Evolutionary conservation across 495 filamentous ascomycete genomes (phyloP), one percentile per base, ranked within the genome.

Genomic region (Annulohypoxylon maeteangense): DNA sequence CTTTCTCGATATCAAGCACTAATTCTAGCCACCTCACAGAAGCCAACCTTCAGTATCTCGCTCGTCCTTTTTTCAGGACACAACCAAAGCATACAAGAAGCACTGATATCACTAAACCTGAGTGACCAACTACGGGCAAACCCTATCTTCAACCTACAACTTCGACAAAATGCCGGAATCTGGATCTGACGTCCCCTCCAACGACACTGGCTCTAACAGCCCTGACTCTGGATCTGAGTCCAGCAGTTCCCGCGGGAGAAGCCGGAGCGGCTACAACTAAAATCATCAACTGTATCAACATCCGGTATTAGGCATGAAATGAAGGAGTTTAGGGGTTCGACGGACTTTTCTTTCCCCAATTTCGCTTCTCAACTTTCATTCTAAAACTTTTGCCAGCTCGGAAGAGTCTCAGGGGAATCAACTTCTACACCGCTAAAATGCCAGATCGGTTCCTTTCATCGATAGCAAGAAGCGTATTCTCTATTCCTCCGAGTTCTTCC

Each of bases 241-340:
- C 38, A 36, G 31, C 14, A 56, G 16, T 22, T 27, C 60, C 25
- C 65, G 70, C 34, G 70, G 70, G 7, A 62, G 65, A 55, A 73
- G 70, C 64, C 70, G 70, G 18, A 73, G 70, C 40, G 70, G 70
- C 34, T 73, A 73, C 70, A 73, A 73, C 65, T 73, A 40, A 53
- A 58, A 2, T 5, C 12, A 2, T 61, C 16, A 47, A 31, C 47
- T 68, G 31, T 64, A 65, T 61, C 53, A 55, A 60, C 14, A 60
- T 53, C 23, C 25, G 20, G 44, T 5, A 69, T 45, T n/a, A 47
- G 58, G 42, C 38, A 65, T 62, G 25, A 50, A 32, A 25, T 51
- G 36, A 40, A 29, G 70, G 65, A 60, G 65, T 73, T 68, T n/a
- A 42, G 38, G 65, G 60, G 44, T 34, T 48, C 22, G 16, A 54